These are phyloP conservation scores for Schizothecium vesticola DNA, from an alignment of 495 filamentous ascomycete genomes.

Conservation along the genomic window DNA sequence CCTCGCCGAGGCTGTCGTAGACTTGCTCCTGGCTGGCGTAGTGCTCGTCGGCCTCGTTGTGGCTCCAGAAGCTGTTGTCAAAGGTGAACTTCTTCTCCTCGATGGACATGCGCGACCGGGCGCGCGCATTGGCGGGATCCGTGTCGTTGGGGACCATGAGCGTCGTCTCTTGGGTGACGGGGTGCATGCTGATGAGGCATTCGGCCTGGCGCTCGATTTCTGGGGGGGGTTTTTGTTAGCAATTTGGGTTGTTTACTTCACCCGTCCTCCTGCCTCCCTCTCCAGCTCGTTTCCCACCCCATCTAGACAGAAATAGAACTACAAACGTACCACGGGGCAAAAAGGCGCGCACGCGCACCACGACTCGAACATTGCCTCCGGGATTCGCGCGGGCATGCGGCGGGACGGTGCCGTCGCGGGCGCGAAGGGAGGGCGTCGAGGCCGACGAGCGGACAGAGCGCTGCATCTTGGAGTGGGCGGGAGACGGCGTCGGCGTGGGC, in stretches of 20 bases:
- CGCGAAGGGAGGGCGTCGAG: conserved; percentile 66
- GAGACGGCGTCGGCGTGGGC: conserved; percentile 33
- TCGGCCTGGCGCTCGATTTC: conserved; percentile 73
- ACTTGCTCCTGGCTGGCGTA: conserved; percentile 74
- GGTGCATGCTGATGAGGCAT: conserved; percentile 89
- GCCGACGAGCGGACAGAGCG: conserved; percentile 51
- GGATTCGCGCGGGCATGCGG: conserved; percentile 45
- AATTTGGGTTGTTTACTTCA: background rate
- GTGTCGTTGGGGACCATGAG: conserved; percentile 61
- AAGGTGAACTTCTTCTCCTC: conserved; percentile 93
- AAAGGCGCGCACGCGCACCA: conserved; percentile 87
- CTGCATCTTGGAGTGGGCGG: conserved; percentile 9
- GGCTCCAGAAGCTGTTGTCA: conserved; percentile 97
- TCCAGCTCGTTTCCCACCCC: background rate
- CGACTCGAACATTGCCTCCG: conserved; percentile 89
- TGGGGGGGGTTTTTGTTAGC: conserved; percentile 36
- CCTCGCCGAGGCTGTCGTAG: conserved; percentile 90
- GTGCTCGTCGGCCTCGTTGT: conserved; percentile 60
- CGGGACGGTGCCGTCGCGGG: conserved; percentile 57
- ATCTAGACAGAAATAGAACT: background rate
- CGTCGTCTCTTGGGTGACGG: conserved; percentile 71
- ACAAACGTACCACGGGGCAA: conserved; percentile 68
- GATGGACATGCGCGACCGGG: conserved; percentile 65
- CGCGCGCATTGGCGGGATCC: conserved; percentile 61
- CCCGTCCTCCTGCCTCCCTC: background rate